Evolutionary conservation across 202 grass and related monocot genomes (phyloP).

Genomic region (Setaria viridis): DNA sequence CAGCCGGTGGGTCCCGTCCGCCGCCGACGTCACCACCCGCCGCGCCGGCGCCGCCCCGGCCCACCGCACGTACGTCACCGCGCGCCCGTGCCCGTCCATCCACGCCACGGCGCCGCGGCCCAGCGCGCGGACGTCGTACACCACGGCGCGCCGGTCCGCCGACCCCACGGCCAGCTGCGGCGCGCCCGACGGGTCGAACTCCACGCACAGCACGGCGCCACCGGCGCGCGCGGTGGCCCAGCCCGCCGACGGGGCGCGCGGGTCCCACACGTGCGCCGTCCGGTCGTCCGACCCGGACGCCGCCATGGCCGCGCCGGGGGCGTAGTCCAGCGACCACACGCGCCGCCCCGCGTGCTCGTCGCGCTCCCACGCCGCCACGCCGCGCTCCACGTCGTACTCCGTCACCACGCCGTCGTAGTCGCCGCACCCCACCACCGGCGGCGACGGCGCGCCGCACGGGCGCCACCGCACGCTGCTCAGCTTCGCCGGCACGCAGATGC

Average conservation of each 20-base stretch:
- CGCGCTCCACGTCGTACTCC: conserved; percentile 81
- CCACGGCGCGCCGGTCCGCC: conserved; percentile 68
- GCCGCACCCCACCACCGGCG: conserved; percentile 49
- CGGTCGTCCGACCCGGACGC: conserved; percentile 89
- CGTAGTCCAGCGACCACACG: conserved; percentile 91
- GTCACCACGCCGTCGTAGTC: conserved; percentile 98
- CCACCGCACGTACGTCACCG: conserved; percentile 90
- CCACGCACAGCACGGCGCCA: conserved; percentile 67
- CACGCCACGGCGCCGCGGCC: conserved; percentile 58
- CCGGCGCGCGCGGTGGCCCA: conserved; percentile 53
- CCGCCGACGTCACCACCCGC: conserved; percentile 75
- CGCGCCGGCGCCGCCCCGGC: conserved; percentile 30
- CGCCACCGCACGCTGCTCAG: conserved; percentile 94
- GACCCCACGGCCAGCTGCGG: conserved; percentile 76
- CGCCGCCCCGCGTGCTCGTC: conserved; percentile 87
- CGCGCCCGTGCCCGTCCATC: conserved; percentile 65
- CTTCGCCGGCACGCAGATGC: conserved; percentile 91
- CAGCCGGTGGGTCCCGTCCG: conserved; percentile 76
- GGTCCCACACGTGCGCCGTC: conserved; percentile 83
- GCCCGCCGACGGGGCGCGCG: conserved; percentile 38
- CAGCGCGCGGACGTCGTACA: conserved; percentile 77
- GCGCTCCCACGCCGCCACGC: conserved; percentile 62
- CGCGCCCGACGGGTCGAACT: conserved; percentile 79
- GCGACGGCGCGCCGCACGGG: background rate
- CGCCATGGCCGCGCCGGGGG: conserved; percentile 43